Percentiles rank a stretch among this genome's conserved stretches.
These are phyloP conservation scores for Ascochyta clinopodiicola DNA, from an alignment of 2,329 filamentous ascomycete species.

Conservation along the genomic window DNA sequence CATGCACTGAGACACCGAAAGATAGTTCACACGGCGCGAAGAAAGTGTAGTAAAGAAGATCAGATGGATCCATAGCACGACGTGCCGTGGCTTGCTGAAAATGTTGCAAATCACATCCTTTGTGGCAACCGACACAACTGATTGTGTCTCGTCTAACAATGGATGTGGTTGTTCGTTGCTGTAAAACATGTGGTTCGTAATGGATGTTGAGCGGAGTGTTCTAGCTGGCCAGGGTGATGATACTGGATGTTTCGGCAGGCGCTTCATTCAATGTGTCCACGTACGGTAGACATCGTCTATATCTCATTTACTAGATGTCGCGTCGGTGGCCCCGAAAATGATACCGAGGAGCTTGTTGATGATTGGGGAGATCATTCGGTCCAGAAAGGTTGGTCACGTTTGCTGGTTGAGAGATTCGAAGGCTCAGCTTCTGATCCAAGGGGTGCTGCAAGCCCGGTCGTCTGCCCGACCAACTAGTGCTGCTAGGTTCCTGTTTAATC, in stretches of 20 bases:
- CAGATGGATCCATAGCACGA: slow-evolving; percentile 5
- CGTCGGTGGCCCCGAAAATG: not conserved
- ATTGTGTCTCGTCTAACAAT: slow-evolving; percentile 8
- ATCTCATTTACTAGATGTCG: not conserved
- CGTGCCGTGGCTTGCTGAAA: slow-evolving; percentile 3
- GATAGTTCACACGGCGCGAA: slow-evolving; percentile 25
- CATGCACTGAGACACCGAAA: slow-evolving; percentile 27
- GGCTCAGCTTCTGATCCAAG: not conserved
- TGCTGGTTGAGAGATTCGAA: not conserved
- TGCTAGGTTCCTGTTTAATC: not conserved
- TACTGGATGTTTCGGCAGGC: not conserved
- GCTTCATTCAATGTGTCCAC: not conserved
- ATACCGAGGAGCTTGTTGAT: not conserved
- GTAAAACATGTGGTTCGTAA: not conserved
- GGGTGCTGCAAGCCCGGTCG: not conserved
- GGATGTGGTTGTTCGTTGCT: not conserved
- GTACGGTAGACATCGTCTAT: not conserved
- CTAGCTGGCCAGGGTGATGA: not conserved
- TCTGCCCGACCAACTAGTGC: no score
- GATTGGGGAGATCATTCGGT: not conserved
- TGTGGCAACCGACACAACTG: not conserved
- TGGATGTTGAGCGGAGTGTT: not conserved
- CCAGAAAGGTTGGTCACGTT: not conserved
- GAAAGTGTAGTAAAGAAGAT: not conserved
- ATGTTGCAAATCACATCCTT: slow-evolving; percentile 3